Conservation (phyloP, 352 stramenopile species). For the Phytophthora quininea region DNA sequence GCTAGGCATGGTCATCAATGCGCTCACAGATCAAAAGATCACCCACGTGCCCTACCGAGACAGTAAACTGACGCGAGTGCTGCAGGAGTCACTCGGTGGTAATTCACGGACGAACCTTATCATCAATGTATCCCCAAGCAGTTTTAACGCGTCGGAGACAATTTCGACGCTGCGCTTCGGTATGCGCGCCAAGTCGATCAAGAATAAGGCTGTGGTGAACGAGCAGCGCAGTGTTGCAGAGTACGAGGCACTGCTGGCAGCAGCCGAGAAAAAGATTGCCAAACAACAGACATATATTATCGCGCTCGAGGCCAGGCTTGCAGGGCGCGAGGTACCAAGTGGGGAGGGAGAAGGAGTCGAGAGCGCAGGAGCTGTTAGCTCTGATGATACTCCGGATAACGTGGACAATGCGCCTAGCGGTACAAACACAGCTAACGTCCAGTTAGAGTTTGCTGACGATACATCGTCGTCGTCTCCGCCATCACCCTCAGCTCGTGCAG, state of each 20-base stretch:
- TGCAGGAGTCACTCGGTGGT: conserved; percentile 94
- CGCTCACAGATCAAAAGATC: conserved; percentile 82
- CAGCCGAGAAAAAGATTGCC: conserved; percentile 81
- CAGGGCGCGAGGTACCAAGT: conserved; percentile 28
- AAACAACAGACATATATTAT: conserved; percentile 88
- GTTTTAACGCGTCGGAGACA: conserved; percentile 92
- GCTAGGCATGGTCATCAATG: conserved; percentile 95
- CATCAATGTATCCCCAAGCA: conserved; percentile 91
- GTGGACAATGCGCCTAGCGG: conserved; percentile 1
- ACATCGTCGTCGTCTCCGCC: conserved; percentile 19
- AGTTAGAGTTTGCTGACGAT: conserved; percentile 33
- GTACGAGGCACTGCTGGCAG: conserved; percentile 85
- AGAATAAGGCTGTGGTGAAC: conserved; percentile 96
- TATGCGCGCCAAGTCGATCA: conserved; percentile 93
- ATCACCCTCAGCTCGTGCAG: conserved; percentile 60
- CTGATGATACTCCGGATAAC: conserved; percentile 11
- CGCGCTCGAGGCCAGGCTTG: conserved; percentile 68
- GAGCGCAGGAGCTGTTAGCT: neutral
- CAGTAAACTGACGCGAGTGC: conserved; percentile 91
- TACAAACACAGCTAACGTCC: conserved; percentile 28
- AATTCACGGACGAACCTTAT: conserved; percentile 95
- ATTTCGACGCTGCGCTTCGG: conserved; percentile 93
- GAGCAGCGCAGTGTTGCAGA: conserved; percentile 91
- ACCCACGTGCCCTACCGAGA: conserved; percentile 91
- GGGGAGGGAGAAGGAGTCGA: conserved; percentile 9